Percentiles rank a stretch among this genome's conserved stretches.
Evolutionary conservation across 1,284 basidiomycete genomes (phyloP).

Genomic region (Hypsizygus ulmarius): DNA sequence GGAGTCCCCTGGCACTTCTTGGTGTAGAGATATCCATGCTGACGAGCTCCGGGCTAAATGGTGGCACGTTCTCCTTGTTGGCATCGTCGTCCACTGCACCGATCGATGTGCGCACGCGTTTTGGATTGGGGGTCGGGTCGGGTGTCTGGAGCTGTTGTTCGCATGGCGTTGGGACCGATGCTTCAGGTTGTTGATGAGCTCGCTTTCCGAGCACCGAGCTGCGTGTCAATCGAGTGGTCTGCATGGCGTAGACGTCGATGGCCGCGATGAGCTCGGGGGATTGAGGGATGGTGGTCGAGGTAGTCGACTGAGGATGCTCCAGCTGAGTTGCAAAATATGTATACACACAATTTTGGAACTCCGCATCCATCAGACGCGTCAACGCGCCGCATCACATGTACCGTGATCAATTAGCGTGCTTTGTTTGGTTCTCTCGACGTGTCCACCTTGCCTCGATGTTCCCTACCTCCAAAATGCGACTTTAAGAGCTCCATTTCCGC

Average conservation of each 20-base stretch:
- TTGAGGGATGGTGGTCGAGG: constrained; percentile 19
- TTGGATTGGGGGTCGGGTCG: constrained; percentile 60
- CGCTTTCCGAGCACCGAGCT: constrained; percentile 61
- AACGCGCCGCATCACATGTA: constrained; percentile 37
- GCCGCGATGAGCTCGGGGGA: constrained; percentile 22
- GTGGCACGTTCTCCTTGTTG: constrained; percentile 79
- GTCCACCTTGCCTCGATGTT: constrained; percentile 9
- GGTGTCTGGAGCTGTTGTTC: constrained; percentile 53
- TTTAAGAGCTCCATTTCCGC: constrained; percentile 1
- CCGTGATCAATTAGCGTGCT: constrained; percentile 17
- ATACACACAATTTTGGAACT: constrained; percentile 29
- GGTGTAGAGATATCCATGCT: constrained; percentile 35
- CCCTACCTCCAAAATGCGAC: constrained; percentile 6
- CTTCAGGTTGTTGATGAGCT: constrained; percentile 40
- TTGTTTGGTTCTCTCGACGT: constrained; percentile 14
- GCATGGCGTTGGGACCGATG: constrained; percentile 27
- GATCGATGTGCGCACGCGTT: constrained; percentile 52
- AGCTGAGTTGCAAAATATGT: constrained; percentile 24
- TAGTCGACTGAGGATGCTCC: constrained; percentile 21
- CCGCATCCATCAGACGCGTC: constrained; percentile 36
- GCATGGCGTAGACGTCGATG: constrained; percentile 29
- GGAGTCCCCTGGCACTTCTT: constrained; percentile 41
- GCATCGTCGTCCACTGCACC: constrained; percentile 49
- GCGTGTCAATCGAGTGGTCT: constrained; percentile 36
- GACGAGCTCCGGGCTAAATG: constrained; percentile 38